Conservation (phyloP, 2,329 filamentous ascomycete species). For the Ascochyta rabiei region DNA sequence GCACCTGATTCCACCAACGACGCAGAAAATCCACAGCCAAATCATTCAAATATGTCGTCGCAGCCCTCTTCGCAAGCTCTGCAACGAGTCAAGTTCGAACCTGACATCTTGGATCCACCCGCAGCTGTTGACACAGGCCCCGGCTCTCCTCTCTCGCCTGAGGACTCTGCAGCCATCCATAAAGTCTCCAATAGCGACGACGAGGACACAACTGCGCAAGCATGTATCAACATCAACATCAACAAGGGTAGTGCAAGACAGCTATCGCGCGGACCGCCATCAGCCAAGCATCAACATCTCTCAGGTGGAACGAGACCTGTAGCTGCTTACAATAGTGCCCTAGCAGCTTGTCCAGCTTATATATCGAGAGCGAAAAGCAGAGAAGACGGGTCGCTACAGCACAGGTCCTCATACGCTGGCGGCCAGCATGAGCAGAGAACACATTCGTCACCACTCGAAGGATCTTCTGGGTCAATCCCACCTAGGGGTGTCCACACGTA, state of each 20-base stretch:
- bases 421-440: background rate
- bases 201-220: background rate
- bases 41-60: background rate
- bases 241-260: background rate
- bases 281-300: no score
- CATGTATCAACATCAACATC: background rate
- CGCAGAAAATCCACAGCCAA: no score
- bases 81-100: background rate
- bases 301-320: no score
- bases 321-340: no score
- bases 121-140: background rate
- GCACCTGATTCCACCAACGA: background rate
- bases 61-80: background rate
- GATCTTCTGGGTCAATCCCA: no score
- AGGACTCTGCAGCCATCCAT: background rate
- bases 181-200: slow-evolving; percentile 9
- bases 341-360: background rate
- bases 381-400: background rate
- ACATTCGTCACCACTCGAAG: background rate
- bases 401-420: background rate
- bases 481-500: background rate
- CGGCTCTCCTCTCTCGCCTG: background rate
- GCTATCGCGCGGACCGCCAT: no score
- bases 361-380: background rate
- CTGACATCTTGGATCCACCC: background rate